phyloP scores from a whole-genome alignment of 768 basidiomycete genomes.

The Rhodotorula kratochvilovae region DNA sequence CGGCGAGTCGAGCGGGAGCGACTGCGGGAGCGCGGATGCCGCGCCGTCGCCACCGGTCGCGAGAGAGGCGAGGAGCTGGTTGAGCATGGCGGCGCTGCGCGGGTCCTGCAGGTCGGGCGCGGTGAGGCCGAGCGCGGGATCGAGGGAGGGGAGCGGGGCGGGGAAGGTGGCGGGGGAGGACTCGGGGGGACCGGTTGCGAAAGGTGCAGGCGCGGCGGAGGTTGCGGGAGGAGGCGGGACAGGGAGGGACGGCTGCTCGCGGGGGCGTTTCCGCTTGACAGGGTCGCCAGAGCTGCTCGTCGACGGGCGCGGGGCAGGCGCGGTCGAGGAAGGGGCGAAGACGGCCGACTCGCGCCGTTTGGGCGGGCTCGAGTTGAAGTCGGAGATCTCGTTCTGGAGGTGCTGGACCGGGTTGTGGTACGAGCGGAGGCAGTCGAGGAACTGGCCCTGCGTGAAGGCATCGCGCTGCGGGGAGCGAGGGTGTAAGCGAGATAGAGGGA shows the following conservation, averaged over 20 bases:
- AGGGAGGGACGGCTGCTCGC: slow-evolving; percentile 15
- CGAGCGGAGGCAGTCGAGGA: slow-evolving; percentile 35
- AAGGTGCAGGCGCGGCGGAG: neutral
- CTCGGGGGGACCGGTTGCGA: neutral
- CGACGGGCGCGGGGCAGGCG: neutral
- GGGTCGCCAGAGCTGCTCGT: slow-evolving; percentile 18
- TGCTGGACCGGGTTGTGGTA: slow-evolving; percentile 33
- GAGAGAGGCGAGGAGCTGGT: slow-evolving; percentile 25
- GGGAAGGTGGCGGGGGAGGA: neutral
- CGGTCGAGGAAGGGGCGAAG: neutral
- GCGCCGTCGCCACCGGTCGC: neutral
- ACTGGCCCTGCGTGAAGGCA: slow-evolving; percentile 35
- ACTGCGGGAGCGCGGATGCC: neutral
- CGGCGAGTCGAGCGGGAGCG: slow-evolving; percentile 8
- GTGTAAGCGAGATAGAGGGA: neutral
- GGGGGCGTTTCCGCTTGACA: slow-evolving; percentile 28
- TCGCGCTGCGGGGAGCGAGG: slow-evolving; percentile 14
- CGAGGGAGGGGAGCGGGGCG: neutral
- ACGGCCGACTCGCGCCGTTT: slow-evolving; percentile 5
- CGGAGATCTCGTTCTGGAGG: slow-evolving; percentile 24
- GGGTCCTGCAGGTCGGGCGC: slow-evolving; percentile 8
- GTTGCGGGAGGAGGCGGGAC: slow-evolving; percentile 1
- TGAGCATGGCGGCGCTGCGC: slow-evolving; percentile 21
- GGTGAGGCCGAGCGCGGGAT: neutral
- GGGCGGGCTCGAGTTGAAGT: slow-evolving; percentile 21